Base-by-base conservation (phyloP, 2,329 filamentous ascomycete genomes). In the Sporothrix pallida region DNA sequence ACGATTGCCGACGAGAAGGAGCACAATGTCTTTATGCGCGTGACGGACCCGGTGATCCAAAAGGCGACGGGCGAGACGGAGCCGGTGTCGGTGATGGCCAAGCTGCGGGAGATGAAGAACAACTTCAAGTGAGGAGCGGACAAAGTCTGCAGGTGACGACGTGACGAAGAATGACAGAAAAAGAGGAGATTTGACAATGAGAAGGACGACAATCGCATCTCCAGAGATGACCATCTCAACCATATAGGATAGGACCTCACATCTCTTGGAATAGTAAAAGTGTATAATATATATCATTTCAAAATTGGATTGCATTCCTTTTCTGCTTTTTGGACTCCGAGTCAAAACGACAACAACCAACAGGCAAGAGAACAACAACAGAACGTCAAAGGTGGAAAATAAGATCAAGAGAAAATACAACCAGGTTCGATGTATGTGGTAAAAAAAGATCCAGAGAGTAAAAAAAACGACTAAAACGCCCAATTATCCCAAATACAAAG, bases 1-100 rank as follows among this genome's bases (percentile, higher is more conserved):
- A 99, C 95, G 0, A 98, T 99, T 82, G 95, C 92, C 0, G 94
- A 99, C 80, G 96, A 99, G 84, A 98, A 98, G 91, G 85, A 93
- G 83, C 94, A 98, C 82, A 99, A 99, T 79, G 93, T 97, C 1
- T 99, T 99, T 80, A 98, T 99, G 96, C 89, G 93, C 77, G 87
- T 97, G 50, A 83, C 7, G 8, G 95, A 98, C 78, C 92, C 94
- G 0, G 89, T 88, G 75, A 91, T 99, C 72, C 93, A 97, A 80
- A 92, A 94, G 83, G 91, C 88, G 12, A 96, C 94, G 0, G 94
- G 94, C 58, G 90, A 94, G 84, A 93, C 89, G 0, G 89, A 95
- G 56, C 91, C 94, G 0, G 86, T 95, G 1, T 90, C 92, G 69
- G 94, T 98, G 17, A 97, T 99, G 93, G 88, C 87, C 46, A 91